Base-by-base conservation (phyloP, 116 monocot species). In the Phalaenopsis hybrid region DNA sequence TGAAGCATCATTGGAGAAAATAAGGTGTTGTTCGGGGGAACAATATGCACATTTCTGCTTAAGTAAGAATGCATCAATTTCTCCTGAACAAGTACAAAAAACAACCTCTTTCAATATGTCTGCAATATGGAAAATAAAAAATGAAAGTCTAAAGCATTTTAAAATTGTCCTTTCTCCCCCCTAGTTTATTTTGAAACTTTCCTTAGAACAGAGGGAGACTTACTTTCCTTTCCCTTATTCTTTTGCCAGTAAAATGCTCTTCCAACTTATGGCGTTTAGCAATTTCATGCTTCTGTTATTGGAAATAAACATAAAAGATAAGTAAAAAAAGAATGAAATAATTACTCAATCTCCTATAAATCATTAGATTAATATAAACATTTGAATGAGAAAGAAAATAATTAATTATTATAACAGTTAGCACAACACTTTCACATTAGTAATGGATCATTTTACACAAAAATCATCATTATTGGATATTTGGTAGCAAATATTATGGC, bases 151-250 rank as follows among this genome's bases (percentile, higher is more conserved):
- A 20, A 6, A 20, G 10, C 6, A 41, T 41, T 41, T 41, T 41
- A 41, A 41, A 41, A 41, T 41, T 41, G 41, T 41, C 41, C 41
- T 41, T 41, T 41, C 4, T 41, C 4, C 4, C 41, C 2, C 41
- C 3, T 3, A 41, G 41, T 33, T 9, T 70, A 70, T 70, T 76
- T 34, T 20, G 50, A 49, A 46, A 77, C 1, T 3, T 8, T 51
- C 28, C 57, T 57, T 33, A 16, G 34, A 57, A 17, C 34, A 83
- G 58, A 43, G 55, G 44, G 33, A 75, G 61, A 79, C 58, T 55
- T 88, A 93, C 97, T 91, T 94, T 98, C 81, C 80, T 90, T 79
- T 90, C 90, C 81, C 84, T 91, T 52, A 88, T 81, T 80, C 87
- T 97, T 83, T 89, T 94, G 44, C 87, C 88, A 41, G 81, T 81